Percentiles rank a stretch among this genome's conserved stretches.
Evolutionary conservation across 2,329 filamentous ascomycete genomes (phyloP).

Genomic region (Daldinia sp.): DNA sequence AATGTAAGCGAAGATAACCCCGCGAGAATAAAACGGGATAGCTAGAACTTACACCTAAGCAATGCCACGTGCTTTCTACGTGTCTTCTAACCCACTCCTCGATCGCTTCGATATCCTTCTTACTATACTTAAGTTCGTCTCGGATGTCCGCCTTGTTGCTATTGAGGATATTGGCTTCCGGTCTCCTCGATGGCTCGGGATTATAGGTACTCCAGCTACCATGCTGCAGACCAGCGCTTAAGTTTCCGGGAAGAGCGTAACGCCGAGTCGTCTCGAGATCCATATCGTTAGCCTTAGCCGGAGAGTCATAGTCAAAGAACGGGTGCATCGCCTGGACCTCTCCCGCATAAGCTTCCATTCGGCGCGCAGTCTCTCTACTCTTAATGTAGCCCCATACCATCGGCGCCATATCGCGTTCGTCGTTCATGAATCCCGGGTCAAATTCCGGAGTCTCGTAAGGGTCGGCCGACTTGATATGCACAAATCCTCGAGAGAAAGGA

Average conservation of each 20-base stretch:
- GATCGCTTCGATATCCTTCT: constrained; percentile 72
- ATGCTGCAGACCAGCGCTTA: constrained; percentile 78
- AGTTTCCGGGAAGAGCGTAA: constrained; percentile 79
- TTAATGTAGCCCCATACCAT: constrained; percentile 90
- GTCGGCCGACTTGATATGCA: constrained; percentile 77
- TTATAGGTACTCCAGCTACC: constrained; percentile 76
- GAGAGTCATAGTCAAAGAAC: constrained; percentile 77
- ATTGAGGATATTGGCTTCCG: constrained; percentile 65
- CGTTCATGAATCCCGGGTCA: constrained; percentile 86
- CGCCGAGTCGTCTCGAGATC: constrained; percentile 80
- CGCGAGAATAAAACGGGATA: not conserved
- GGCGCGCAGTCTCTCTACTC: constrained; percentile 80
- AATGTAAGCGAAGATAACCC: constrained; percentile 16
- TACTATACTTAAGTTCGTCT: constrained; percentile 74
- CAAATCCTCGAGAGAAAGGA: constrained; percentile 79
- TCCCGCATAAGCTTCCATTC: constrained; percentile 82
- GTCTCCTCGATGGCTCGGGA: constrained; percentile 63
- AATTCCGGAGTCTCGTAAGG: constrained; percentile 83
- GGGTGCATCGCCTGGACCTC: constrained; percentile 78
- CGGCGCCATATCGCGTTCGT: constrained; percentile 84
- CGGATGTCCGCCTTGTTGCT: constrained; percentile 71
- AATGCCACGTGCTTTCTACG: constrained; percentile 82
- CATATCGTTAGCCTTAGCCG: constrained; percentile 77
- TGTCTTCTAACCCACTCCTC: constrained; percentile 79
- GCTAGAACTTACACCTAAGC: constrained; percentile 59